These are phyloP conservation scores for Trichoderma arundinaceum DNA, from an alignment of 2,329 filamentous ascomycete species.

Conservation along the genomic window DNA sequence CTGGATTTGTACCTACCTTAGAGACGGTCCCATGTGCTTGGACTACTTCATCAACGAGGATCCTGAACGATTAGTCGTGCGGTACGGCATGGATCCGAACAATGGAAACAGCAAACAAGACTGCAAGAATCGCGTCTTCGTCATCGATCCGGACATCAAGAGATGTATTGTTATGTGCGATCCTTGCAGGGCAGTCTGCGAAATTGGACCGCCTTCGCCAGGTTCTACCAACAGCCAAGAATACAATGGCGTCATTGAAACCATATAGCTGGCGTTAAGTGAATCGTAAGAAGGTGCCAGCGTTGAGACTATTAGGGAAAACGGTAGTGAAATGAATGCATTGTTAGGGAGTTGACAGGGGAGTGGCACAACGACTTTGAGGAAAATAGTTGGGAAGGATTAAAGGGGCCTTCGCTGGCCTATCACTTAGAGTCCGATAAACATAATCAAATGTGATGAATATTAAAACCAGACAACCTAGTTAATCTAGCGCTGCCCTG, in stretches of 20 bases:
- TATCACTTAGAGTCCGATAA: no score
- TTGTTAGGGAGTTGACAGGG: no score
- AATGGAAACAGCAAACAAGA: conserved; percentile 33
- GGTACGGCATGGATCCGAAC: conserved; percentile 30
- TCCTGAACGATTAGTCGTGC: conserved; percentile 27
- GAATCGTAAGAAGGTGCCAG: no score
- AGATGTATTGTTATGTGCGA: conserved; percentile 11
- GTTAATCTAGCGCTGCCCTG: no score
- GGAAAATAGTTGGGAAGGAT: no score
- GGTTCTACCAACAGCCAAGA: conserved; percentile 8
- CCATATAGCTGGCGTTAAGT: background rate
- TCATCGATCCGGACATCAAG: conserved; percentile 14
- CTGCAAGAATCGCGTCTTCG: conserved; percentile 27
- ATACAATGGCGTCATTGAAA: background rate
- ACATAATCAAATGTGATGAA: no score
- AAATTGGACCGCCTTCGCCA: conserved; percentile 3
- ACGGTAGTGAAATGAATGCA: no score
- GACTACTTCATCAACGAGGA: conserved; percentile 30
- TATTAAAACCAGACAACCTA: no score
- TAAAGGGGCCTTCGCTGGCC: no score
- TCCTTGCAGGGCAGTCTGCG: conserved; percentile 6
- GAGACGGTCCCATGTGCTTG: conserved; percentile 25
- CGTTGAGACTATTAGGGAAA: no score
- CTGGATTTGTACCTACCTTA: conserved; percentile 18
- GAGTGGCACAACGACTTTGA: no score